Percentiles rank a stretch among this genome's conserved stretches.
Evolutionary conservation across 768 basidiomycete genomes (phyloP).

Genomic region (Tulasnella sp.): DNA sequence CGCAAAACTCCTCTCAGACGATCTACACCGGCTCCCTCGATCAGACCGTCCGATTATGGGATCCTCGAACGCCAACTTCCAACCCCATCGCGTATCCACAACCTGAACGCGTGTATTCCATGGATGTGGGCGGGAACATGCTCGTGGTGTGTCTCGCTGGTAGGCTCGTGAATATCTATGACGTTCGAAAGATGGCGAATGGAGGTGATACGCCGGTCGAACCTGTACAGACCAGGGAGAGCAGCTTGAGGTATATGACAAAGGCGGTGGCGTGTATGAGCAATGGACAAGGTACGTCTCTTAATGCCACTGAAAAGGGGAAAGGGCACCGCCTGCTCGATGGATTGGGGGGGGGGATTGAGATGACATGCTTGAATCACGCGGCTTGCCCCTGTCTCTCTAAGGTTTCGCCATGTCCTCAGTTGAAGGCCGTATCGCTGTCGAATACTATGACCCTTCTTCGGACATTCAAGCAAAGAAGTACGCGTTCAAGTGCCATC

Average conservation of each 20-base stretch:
- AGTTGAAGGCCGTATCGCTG: constrained; percentile 91
- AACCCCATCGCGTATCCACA: constrained; percentile 52
- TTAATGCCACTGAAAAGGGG: no score
- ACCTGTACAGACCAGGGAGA: constrained; percentile 74
- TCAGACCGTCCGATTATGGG: constrained; percentile 78
- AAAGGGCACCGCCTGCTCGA: no score
- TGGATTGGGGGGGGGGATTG: no score
- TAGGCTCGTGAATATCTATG: constrained; percentile 80
- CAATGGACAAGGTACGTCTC: constrained; percentile 89
- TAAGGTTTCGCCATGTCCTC: constrained; percentile 86
- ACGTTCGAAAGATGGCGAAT: constrained; percentile 59
- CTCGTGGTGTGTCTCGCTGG: constrained; percentile 92
- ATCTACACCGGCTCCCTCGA: constrained; percentile 92
- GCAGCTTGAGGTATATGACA: constrained; percentile 92
- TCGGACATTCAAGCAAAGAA: constrained; percentile 69
- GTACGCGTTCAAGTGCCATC: constrained; percentile 96
- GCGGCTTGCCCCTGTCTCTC: no score
- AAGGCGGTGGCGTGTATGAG: constrained; percentile 84
- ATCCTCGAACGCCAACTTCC: constrained; percentile 45
- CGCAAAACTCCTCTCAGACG: constrained; percentile 41
- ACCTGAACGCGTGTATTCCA: constrained; percentile 75
- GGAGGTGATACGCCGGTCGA: constrained; percentile 19
- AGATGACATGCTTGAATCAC: no score
- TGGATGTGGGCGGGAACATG: constrained; percentile 65
- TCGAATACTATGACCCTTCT: constrained; percentile 89